Evolutionary conservation across 768 basidiomycete species (phyloP).

Genomic region (Candolleomyces efflorescens): DNA sequence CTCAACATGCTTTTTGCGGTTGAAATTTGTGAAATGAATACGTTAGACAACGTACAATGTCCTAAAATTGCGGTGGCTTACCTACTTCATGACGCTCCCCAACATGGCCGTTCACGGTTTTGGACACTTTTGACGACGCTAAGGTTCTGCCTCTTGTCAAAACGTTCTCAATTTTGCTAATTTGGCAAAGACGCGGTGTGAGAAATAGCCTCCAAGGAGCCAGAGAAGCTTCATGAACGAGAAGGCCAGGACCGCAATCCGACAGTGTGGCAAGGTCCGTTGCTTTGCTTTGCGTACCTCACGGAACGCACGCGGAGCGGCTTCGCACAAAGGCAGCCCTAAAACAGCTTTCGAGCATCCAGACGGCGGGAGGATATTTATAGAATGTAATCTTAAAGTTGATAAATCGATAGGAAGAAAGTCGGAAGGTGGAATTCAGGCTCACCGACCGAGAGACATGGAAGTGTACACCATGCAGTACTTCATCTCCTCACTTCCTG

Average conservation of each 20-base stretch:
- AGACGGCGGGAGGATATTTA: not conserved
- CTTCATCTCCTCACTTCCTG: not conserved
- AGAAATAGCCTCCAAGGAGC: not conserved
- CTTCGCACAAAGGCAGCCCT: not conserved
- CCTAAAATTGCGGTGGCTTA: not conserved
- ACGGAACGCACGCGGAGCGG: not conserved
- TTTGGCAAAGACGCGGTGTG: not conserved
- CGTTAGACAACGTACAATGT: not conserved
- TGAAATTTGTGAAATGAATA: not conserved
- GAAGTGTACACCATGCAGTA: not conserved
- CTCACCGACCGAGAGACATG: not conserved
- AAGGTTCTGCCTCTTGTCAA: not conserved
- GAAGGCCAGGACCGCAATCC: not conserved
- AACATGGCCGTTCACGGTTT: not conserved
- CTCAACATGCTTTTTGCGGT: not conserved
- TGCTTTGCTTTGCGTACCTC: not conserved
- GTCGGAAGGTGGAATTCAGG: not conserved
- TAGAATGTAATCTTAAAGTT: not conserved
- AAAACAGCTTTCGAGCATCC: not conserved
- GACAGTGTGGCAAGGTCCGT: not conserved
- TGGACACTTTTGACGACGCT: not conserved
- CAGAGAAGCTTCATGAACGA: not conserved
- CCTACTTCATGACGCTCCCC: not conserved
- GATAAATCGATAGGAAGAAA: not conserved
- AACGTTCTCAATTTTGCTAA: not conserved